Percentiles rank a stretch among this genome's conserved stretches.
Evolutionary conservation across 1,139 yeast species (phyloP).

Genomic region (Kodamaea ohmeri): DNA sequence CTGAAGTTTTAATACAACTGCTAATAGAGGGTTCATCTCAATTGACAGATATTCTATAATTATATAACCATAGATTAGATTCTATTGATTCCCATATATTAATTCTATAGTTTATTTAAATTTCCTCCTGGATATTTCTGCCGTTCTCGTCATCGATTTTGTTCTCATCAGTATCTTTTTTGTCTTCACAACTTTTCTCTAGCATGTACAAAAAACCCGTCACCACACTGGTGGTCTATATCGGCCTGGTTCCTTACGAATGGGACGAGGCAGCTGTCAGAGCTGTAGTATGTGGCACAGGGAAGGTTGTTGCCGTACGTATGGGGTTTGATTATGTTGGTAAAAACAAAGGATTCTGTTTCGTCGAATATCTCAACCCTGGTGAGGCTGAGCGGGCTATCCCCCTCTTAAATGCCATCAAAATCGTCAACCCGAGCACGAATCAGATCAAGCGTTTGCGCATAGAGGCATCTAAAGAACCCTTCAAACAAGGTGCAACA

Average conservation of each 20-base stretch:
- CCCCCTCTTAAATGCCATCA: slow-evolving; percentile 40
- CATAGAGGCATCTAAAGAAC: slow-evolving; percentile 62
- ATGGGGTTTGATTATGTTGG: slow-evolving; percentile 60
- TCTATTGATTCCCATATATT: no score
- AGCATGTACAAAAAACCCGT: slow-evolving; percentile 10
- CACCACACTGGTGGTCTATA: slow-evolving; percentile 42
- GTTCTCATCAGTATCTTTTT: not conserved
- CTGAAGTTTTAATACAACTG: no score
- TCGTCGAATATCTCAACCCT: slow-evolving; percentile 54
- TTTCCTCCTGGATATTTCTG: not conserved
- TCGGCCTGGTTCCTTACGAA: slow-evolving; percentile 65
- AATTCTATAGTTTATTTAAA: no score
- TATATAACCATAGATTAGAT: no score
- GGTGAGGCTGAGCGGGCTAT: slow-evolving; percentile 53
- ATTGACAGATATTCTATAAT: no score
- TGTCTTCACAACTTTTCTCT: not conserved
- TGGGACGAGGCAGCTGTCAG: slow-evolving; percentile 58
- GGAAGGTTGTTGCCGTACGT: slow-evolving; percentile 60
- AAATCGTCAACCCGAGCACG: slow-evolving; percentile 32
- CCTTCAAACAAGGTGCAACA: slow-evolving; percentile 36
- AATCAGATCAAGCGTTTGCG: slow-evolving; percentile 44
- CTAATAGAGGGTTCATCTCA: no score
- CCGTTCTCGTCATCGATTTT: not conserved
- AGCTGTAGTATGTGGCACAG: slow-evolving; percentile 64
- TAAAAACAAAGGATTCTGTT: slow-evolving; percentile 64